Evolutionary conservation across 2,329 filamentous ascomycete genomes (phyloP).

Genomic region (Corniculantispora saksenae): DNA sequence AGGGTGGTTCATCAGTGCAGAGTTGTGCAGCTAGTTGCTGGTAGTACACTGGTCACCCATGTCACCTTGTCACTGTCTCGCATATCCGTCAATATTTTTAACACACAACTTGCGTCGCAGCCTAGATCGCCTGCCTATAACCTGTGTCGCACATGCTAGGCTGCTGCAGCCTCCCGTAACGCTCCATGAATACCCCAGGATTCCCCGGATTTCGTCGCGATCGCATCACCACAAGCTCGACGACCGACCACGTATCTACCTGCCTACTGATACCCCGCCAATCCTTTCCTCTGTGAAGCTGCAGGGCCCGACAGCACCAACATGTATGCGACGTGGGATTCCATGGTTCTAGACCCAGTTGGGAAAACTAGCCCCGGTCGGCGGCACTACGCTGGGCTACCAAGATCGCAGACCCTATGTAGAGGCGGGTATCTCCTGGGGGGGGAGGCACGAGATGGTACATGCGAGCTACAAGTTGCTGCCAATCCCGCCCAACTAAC

Average conservation of each 20-base stretch:
- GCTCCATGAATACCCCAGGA: not conserved
- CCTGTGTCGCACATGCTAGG: no score
- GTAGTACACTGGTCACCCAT: no score
- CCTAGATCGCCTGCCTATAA: no score
- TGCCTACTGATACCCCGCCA: not conserved
- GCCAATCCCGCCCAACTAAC: conserved; percentile 10
- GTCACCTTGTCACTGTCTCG: no score
- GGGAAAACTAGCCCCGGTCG: conserved; percentile 1
- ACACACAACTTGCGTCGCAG: no score
- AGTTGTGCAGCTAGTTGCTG: no score
- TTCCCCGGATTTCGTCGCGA: not conserved
- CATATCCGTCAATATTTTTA: no score
- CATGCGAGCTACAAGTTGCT: not conserved
- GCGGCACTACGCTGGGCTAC: not conserved
- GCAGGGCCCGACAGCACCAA: not conserved
- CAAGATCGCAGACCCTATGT: not conserved
- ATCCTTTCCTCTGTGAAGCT: not conserved
- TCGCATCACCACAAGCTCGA: not conserved
- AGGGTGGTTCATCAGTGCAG: no score
- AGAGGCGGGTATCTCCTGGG: conserved; percentile 8
- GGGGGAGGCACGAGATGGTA: not conserved
- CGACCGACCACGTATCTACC: not conserved
- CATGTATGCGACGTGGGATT: not conserved
- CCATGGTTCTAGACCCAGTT: conserved; percentile 6
- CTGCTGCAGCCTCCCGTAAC: not conserved